Evolutionary conservation across 495 filamentous ascomycete species (phyloP).

Genomic region (Aspergillus wentii): DNA sequence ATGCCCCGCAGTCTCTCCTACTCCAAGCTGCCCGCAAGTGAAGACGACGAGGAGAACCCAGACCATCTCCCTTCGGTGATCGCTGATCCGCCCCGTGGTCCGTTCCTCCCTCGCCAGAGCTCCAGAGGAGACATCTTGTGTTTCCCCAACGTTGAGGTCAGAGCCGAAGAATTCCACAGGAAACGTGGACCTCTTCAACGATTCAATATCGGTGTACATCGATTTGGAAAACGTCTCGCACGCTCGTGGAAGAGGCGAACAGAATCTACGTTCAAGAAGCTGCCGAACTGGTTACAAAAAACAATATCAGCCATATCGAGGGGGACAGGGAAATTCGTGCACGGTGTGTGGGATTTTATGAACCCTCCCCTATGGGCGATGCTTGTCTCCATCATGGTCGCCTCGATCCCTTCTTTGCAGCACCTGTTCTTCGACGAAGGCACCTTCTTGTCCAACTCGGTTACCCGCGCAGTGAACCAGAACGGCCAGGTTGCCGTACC

Average conservation of each 20-base stretch:
- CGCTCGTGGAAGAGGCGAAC: constrained; percentile 19
- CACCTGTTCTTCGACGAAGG: constrained; percentile 81
- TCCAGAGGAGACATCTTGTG: constrained; percentile 33
- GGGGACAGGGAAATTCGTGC: constrained; percentile 46
- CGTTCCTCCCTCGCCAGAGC: constrained; percentile 38
- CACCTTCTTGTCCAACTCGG: constrained; percentile 87
- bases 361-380: constrained; percentile 98
- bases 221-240: constrained; percentile 10
- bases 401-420: constrained; percentile 83
- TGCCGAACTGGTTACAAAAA: constrained; percentile 58
- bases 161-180: constrained; percentile 12
- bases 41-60: constrained; percentile 15
- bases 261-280: constrained; percentile 27
- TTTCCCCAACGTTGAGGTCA: constrained; percentile 39
- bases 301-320: constrained; percentile 37
- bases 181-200: constrained; percentile 19
- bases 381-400: constrained; percentile 81
- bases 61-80: constrained; percentile 22
- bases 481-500: constrained; percentile 90
- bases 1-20: constrained; percentile 29
- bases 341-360: constrained; percentile 86
- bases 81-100: constrained; percentile 29
- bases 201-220: constrained; percentile 18
- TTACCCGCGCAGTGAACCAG: constrained; percentile 80
- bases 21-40: constrained; percentile 26